Evolutionary conservation across 2,329 filamentous ascomycete species (phyloP).

Genomic region (Pseudogymnoascus sp.): DNA sequence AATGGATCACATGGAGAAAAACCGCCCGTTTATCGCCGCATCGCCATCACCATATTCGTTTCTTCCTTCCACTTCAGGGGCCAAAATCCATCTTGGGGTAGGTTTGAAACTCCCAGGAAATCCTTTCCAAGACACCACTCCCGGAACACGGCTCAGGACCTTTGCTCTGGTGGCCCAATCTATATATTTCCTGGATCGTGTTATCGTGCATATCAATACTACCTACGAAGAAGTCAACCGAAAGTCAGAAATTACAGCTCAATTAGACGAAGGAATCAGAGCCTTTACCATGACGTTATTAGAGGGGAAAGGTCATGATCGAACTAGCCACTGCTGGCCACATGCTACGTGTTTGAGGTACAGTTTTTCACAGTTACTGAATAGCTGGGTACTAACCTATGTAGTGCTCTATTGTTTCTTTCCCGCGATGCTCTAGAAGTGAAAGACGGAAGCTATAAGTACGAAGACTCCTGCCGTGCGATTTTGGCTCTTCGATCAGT

Average conservation of each 20-base stretch:
- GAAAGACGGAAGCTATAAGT: conserved; percentile 2
- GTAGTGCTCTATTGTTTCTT: not conserved
- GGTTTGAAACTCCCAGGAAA: conserved; percentile 4
- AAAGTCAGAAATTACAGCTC: not conserved
- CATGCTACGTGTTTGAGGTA: conserved; percentile 4
- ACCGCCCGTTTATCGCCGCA: not conserved
- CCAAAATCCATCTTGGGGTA: not conserved
- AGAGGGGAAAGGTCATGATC: not conserved
- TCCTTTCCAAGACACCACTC: not conserved
- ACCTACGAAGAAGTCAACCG: not conserved
- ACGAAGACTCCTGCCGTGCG: conserved; percentile 1
- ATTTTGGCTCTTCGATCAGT: not conserved
- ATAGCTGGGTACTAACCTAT: not conserved
- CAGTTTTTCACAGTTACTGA: too few species aligned
- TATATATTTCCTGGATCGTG: not conserved
- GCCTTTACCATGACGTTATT: not conserved
- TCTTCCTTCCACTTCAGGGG: not conserved
- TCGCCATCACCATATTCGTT: not conserved
- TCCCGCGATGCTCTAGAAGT: not conserved
- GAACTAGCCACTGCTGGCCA: conserved; percentile 4
- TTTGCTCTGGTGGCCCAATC: not conserved
- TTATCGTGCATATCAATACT: conserved; percentile 1
- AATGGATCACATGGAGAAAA: not conserved
- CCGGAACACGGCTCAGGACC: not conserved
- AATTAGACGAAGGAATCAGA: not conserved